A percentile compares a stretch with the other conserved stretches of the same genome.
Evolutionary conservation across 2,329 filamentous ascomycete genomes (phyloP).

Genomic region (Arthrinium phaeospermum): DNA sequence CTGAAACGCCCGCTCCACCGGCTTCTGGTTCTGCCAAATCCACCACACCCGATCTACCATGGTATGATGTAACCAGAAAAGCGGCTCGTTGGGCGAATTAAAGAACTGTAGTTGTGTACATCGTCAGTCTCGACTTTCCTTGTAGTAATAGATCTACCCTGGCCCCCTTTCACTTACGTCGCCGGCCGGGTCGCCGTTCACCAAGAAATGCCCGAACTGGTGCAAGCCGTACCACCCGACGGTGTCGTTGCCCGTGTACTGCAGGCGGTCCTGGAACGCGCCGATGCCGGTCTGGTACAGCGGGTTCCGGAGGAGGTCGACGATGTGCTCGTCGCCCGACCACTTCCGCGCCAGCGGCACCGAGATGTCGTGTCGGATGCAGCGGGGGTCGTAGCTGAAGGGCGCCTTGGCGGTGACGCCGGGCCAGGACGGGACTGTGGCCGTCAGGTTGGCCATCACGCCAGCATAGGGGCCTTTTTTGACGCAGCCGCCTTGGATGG

Average conservation of each 20-base stretch:
- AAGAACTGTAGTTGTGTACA: not conserved
- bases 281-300: constrained; percentile 23
- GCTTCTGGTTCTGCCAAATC: constrained; percentile 40
- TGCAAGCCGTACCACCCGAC: constrained; percentile 33
- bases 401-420: constrained; percentile 31
- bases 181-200: constrained; percentile 43
- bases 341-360: constrained; percentile 25
- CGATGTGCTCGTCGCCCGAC: constrained; percentile 32
- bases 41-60: constrained; percentile 41
- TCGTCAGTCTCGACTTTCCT: not conserved
- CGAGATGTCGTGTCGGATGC: constrained; percentile 27
- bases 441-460: constrained; percentile 32
- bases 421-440: constrained; percentile 29
- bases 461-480: constrained; percentile 40
- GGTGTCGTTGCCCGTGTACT: constrained; percentile 21
- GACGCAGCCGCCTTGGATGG: constrained; percentile 36
- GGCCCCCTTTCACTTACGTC: constrained; percentile 17
- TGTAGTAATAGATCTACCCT: not conserved
- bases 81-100: constrained; percentile 18
- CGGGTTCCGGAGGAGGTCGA: constrained; percentile 32
- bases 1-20: constrained; percentile 37
- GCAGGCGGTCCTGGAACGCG: constrained; percentile 23
- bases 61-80: not conserved
- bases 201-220: constrained; percentile 41
- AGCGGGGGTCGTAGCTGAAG: constrained; percentile 26